Evolutionary conservation across 106 monocot species (phyloP), one percentile per base, ranked within the genome.

Genomic region (Hemerocallis citrina): DNA sequence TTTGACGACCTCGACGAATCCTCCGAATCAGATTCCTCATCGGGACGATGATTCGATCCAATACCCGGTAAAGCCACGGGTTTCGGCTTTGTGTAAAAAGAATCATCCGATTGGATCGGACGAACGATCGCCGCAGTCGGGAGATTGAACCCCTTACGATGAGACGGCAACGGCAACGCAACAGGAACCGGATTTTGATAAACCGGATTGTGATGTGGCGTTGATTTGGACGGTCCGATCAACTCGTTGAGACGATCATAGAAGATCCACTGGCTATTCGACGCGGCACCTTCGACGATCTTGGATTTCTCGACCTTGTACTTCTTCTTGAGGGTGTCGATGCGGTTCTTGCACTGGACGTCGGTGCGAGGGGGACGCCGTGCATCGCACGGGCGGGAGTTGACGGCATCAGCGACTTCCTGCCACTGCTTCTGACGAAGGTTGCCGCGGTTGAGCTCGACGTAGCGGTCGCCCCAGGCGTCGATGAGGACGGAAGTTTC

Each of bases 261-360:
- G 78, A 92, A 92, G 9, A 62, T 47, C 92, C 92, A 92, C 48
- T 62, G 75, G 70, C 75, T 72, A 34, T 15, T 2, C 19, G 10
- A n/a, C 16, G 19, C 44, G 50, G 35, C 14, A 37, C 14, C 20
- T 34, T n/a, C 57, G 21, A 36, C 29, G 42, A 84, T 68, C 44
- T 77, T 63, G 34, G 62, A 36, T 56, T 72, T 75, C 80, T 92
- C 92, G 33, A 63, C 28, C 87, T 87, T 92, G 70, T 83, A 87
- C 81, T 87, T 92, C 75, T 92, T 92, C 87, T 92, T 92, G 1
- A 92, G 58, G 17, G 92, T 92, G 34, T 87, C 92, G 83, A 92
- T 70, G 38, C 92, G 86, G 67, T 92, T 92, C 71, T 87, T 92
- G 72, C 92, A 92, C 73, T 92, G 92, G 20, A 86, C 67, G 61